A percentile compares a stretch with the other conserved stretches of the same genome.
Evolutionary conservation across 495 filamentous ascomycete genomes (phyloP).

Genomic region (Tuber brumale): DNA sequence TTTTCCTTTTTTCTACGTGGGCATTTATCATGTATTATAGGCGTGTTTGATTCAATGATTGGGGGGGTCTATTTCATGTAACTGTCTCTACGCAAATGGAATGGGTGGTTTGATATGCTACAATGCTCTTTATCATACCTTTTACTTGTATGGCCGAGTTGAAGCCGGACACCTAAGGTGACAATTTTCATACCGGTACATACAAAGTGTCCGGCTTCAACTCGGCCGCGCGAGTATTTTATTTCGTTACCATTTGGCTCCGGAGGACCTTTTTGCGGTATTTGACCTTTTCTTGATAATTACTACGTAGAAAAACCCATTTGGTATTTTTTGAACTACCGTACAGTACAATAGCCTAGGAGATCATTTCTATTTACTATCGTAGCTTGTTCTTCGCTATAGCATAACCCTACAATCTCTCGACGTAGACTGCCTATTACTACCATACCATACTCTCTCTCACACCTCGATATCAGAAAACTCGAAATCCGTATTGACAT

Average conservation of each 20-base stretch:
- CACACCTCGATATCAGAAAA: conserved; percentile 27
- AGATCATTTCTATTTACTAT: background rate
- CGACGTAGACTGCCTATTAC: background rate
- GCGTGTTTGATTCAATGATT: conserved; percentile 36
- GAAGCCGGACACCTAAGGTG: no score
- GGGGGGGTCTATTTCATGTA: conserved; percentile 36
- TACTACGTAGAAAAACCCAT: background rate
- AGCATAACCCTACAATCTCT: background rate
- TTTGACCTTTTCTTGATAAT: background rate
- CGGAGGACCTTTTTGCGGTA: background rate
- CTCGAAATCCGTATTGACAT: conserved; percentile 28
- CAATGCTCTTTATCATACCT: no score
- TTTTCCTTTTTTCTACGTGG: conserved; percentile 25
- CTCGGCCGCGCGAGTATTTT: no score
- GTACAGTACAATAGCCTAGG: background rate
- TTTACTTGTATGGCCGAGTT: no score
- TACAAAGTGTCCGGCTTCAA: no score
- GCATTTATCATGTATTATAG: conserved; percentile 36
- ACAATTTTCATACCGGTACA: no score
- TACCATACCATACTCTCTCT: background rate
- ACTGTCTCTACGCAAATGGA: conserved; percentile 34
- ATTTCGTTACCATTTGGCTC: background rate
- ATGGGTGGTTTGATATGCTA: conserved; percentile 19
- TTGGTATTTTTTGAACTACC: background rate
- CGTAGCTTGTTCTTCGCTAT: background rate